These are phyloP conservation scores for Setaria italica DNA, from an alignment of 202 grass and related monocot genomes.

Conservation along the genomic window DNA sequence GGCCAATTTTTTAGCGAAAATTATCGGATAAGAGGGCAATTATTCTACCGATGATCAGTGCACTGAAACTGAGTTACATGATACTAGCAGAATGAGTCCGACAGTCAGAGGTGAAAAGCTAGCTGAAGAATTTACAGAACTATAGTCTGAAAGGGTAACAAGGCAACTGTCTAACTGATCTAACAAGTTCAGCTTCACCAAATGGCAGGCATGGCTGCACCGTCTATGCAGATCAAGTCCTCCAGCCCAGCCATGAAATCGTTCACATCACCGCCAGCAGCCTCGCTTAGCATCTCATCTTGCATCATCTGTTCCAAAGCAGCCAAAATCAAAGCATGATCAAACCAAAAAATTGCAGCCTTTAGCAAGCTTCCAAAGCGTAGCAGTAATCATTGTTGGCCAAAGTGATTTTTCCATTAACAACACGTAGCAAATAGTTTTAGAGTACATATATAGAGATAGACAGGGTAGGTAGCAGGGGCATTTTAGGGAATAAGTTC, in stretches of 20 bases:
- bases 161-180: constrained; percentile 41
- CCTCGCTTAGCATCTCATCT: constrained; percentile 54
- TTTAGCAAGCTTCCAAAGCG: background rate
- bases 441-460: too few species aligned
- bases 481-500: too few species aligned
- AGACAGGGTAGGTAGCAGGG: too few species aligned
- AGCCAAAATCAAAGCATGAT: background rate
- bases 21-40: background rate
- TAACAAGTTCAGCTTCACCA: constrained; percentile 47
- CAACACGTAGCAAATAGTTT: too few species aligned
- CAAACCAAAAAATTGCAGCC: background rate
- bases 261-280: constrained; percentile 43
- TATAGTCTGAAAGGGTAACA: constrained; percentile 15
- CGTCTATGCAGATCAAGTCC: constrained; percentile 64
- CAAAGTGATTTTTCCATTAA: too few species aligned
- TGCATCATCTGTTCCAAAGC: constrained; percentile 55
- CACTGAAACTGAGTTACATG: constrained; percentile 22
- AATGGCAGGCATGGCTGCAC: constrained; percentile 52
- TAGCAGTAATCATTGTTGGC: background rate
- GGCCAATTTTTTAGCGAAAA: background rate
- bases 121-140: constrained; percentile 54
- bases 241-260: constrained; percentile 76
- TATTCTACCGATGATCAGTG: constrained; percentile 40
- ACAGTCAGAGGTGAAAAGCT: constrained; percentile 29
- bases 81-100: constrained; percentile 30